Conservation (phyloP, 139 green algal genomes). For the Chloropicon primus region DNA sequence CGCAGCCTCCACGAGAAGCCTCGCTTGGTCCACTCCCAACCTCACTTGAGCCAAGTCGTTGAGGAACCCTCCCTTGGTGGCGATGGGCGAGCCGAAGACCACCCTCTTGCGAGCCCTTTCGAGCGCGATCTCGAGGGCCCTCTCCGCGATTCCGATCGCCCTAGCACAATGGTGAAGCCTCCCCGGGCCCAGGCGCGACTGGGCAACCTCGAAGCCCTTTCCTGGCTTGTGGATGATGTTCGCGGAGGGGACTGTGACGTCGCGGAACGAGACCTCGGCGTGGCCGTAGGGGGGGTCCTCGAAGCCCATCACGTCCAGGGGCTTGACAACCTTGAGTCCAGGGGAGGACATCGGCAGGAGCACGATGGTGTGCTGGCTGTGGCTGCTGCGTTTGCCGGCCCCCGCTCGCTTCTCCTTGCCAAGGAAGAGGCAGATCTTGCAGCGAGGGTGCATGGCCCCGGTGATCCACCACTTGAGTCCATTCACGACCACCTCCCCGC, state of each 20-base stretch:
- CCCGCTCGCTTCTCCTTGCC: constrained; percentile 78
- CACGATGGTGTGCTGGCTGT: constrained; percentile 89
- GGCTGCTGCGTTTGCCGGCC: constrained; percentile 27
- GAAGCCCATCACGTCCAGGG: constrained; percentile 61
- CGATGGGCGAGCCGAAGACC: constrained; percentile 38
- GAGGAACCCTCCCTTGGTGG: background rate
- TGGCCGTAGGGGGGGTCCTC: constrained; percentile 94
- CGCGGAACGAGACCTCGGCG: constrained; percentile 71
- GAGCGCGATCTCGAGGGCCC: constrained; percentile 52
- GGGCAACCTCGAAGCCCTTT: constrained; percentile 95
- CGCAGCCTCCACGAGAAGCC: background rate
- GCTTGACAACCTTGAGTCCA: constrained; percentile 18
- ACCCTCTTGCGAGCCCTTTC: constrained; percentile 27
- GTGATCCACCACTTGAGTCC: constrained; percentile 95
- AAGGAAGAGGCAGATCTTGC: constrained; percentile 80
- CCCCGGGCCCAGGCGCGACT: constrained; percentile 82
- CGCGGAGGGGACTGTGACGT: constrained; percentile 29
- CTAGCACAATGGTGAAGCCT: constrained; percentile 99
- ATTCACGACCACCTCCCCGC: constrained; percentile 36
- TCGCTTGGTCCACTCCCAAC: background rate
- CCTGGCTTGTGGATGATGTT: constrained; percentile 57
- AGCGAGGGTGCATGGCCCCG: constrained; percentile 68
- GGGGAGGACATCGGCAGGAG: constrained; percentile 71
- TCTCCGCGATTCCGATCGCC: constrained; percentile 65
- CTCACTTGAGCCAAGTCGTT: background rate